A percentile compares a stretch with the other conserved stretches of the same genome.
Evolutionary conservation across 495 filamentous ascomycete species (phyloP).

Genomic region (Xylaria flabelliformis): DNA sequence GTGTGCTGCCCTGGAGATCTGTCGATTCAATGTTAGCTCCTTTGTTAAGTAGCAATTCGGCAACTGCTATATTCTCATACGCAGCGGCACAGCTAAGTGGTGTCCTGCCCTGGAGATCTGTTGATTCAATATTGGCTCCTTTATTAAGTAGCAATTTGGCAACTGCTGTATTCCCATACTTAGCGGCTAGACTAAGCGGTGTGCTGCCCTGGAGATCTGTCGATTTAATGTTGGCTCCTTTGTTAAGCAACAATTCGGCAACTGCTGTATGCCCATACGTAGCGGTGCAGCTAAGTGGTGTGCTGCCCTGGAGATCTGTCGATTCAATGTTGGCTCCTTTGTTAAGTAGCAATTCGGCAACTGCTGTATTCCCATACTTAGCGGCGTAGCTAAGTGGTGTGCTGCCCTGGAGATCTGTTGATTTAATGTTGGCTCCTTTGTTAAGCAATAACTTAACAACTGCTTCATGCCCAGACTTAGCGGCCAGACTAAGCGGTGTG

Average conservation of each 20-base stretch:
- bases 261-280: not conserved
- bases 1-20: not conserved
- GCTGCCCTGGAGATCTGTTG: not conserved
- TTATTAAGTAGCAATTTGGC: too few species aligned
- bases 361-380: not conserved
- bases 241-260: not conserved
- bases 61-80: not conserved
- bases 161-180: not conserved
- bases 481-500: not conserved
- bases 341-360: not conserved
- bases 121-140: too few species aligned
- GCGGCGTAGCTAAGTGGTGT: not conserved
- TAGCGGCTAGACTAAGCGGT: not conserved
- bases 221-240: not conserved
- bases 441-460: not conserved
- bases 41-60: not conserved
- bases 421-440: not conserved
- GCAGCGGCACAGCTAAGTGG: not conserved
- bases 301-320: rapidly evolving
- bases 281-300: not conserved
- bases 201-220: not conserved
- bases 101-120: too few species aligned
- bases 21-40: not conserved
- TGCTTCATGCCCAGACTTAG: not conserved
- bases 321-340: not conserved